Conservation (phyloP, 1,284 basidiomycete species). For the Apiotrichum veenhuisii region DNA sequence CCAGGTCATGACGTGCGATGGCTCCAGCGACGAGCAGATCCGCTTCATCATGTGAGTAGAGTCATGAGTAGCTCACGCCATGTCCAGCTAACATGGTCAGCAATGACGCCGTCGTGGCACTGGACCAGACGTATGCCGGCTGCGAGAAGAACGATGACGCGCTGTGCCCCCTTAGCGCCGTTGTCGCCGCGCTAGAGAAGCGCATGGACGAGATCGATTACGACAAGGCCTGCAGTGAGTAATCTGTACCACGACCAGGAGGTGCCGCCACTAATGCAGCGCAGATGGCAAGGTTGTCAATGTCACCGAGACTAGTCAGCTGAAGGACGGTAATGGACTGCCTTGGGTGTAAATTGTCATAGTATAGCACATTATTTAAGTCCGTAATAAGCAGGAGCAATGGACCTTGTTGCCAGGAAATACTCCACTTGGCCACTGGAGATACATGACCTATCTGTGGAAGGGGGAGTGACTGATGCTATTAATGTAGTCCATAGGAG, state of each 20-base stretch:
- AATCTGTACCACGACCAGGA: too few relatives aligned
- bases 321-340: background rate
- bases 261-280: too few relatives aligned
- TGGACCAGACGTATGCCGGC: slow-evolving; percentile 65
- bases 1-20: slow-evolving; percentile 41
- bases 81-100: background rate
- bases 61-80: background rate
- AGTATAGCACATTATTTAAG: too few relatives aligned
- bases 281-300: background rate
- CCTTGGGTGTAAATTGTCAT: too few relatives aligned
- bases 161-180: slow-evolving; percentile 71
- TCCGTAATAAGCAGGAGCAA: too few relatives aligned
- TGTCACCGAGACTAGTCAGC: slow-evolving; percentile 1
- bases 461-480: too few relatives aligned
- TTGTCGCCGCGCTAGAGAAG: slow-evolving; percentile 66
- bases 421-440: too few relatives aligned
- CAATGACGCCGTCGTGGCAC: slow-evolving; percentile 82
- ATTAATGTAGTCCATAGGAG: too few relatives aligned
- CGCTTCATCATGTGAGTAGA: slow-evolving; percentile 40
- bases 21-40: slow-evolving; percentile 36
- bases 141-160: slow-evolving; percentile 68
- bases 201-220: slow-evolving; percentile 68
- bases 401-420: too few relatives aligned
- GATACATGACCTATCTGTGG: too few relatives aligned
- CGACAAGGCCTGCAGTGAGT: slow-evolving; percentile 60